These are phyloP conservation scores for Beauveria brongniartii DNA, from an alignment of 2,329 filamentous ascomycete species.

Conservation along the genomic window DNA sequence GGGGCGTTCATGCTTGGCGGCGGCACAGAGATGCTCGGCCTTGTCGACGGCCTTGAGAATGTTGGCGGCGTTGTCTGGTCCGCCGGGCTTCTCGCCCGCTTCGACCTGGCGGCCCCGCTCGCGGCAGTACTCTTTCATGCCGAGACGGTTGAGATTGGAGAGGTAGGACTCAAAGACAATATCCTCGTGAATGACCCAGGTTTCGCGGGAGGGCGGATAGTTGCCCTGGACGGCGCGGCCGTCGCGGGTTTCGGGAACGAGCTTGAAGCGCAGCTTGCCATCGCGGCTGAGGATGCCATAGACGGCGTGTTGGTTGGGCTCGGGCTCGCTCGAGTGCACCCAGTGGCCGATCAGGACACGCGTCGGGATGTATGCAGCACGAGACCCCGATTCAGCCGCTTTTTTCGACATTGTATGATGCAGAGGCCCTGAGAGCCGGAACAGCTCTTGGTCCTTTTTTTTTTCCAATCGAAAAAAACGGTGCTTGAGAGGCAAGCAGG, in stretches of 20 bases:
- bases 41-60: conserved; percentile 11
- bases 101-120: conserved; percentile 4
- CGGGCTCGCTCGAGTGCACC: conserved; percentile 10
- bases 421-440: not conserved
- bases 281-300: conserved; percentile 12
- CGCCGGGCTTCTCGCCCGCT: conserved; percentile 1
- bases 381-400: not conserved
- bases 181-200: conserved; percentile 9
- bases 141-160: conserved; percentile 8
- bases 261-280: conserved; percentile 11
- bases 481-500: not conserved
- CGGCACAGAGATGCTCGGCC: conserved; percentile 4
- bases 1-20: conserved; percentile 4
- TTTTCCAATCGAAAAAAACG: not conserved
- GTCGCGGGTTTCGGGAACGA: conserved; percentile 10
- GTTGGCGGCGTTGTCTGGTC: conserved; percentile 7
- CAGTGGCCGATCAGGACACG: conserved; percentile 10
- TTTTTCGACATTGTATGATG: conserved; percentile 1
- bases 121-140: conserved; percentile 12
- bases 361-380: not conserved
- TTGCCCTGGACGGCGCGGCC: conserved; percentile 2
- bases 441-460: not conserved
- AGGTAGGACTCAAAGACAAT: conserved; percentile 10
- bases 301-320: conserved; percentile 12
- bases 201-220: conserved; percentile 6